A percentile compares a stretch with the other conserved stretches of the same genome.
phyloP scores from a whole-genome alignment of 768 basidiomycete genomes.

The Leucocoprinus leucothites region DNA sequence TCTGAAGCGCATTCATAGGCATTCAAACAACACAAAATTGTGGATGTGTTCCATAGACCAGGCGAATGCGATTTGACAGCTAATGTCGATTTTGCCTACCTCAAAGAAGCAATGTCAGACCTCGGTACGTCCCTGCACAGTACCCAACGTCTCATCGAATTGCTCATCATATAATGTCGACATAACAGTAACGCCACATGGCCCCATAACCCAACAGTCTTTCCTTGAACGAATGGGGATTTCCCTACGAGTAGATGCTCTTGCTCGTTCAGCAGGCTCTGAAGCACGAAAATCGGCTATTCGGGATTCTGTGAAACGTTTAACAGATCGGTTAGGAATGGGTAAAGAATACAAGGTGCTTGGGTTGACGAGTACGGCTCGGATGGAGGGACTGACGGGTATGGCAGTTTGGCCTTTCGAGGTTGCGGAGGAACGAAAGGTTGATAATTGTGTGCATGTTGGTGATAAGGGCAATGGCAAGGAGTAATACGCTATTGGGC shows the following conservation, averaged over 20 bases:
- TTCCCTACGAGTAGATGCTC: conserved; percentile 55
- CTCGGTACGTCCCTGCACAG: conserved; percentile 44
- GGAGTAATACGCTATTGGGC: no score
- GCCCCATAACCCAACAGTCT: conserved; percentile 68
- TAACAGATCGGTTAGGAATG: conserved; percentile 85
- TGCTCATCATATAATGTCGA: conserved; percentile 7
- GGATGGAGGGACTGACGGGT: conserved; percentile 10
- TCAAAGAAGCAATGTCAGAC: conserved; percentile 71
- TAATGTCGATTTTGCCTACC: conserved; percentile 94
- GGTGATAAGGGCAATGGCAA: not conserved
- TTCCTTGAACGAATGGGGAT: conserved; percentile 86
- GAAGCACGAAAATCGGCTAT: conserved; percentile 54
- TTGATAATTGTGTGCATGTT: conserved; percentile 10
- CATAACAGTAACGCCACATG: conserved; percentile 44
- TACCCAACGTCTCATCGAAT: not conserved
- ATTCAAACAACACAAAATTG: conserved; percentile 83
- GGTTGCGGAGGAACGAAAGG: conserved; percentile 15
- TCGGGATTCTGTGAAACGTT: conserved; percentile 54
- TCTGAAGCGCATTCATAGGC: conserved; percentile 53
- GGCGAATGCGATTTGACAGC: conserved; percentile 91
- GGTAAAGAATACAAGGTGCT: conserved; percentile 84
- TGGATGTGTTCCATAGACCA: conserved; percentile 80
- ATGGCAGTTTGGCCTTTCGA: conserved; percentile 32
- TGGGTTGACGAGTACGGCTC: conserved; percentile 39
- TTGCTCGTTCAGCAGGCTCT: conserved; percentile 48